Conservation (phyloP, 768 basidiomycete species). For the Tylopilus felleus region DNA sequence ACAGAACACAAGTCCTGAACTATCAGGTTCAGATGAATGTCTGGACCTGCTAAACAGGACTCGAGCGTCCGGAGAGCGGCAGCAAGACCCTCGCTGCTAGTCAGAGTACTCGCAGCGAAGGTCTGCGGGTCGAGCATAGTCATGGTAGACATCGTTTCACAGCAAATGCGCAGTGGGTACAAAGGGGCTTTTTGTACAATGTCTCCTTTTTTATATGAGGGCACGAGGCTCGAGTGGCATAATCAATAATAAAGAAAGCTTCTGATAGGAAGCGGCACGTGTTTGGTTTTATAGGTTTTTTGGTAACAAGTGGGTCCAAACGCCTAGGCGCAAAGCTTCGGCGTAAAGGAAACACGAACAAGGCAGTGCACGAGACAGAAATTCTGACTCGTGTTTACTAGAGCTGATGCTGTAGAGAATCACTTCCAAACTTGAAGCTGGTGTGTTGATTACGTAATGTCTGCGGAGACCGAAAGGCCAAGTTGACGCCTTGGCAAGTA, state of each 20-base stretch:
- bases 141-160: constrained; percentile 5
- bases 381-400: too few species aligned
- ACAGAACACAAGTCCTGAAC: constrained; percentile 27
- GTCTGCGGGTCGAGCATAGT: constrained; percentile 12
- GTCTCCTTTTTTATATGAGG: background rate
- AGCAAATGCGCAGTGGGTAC: background rate
- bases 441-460: background rate
- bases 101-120: constrained; percentile 19
- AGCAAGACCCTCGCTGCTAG: constrained; percentile 17
- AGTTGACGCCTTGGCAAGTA: background rate
- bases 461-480: background rate
- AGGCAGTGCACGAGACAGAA: background rate
- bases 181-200: background rate
- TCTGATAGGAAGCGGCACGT: constrained; percentile 5
- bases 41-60: constrained; percentile 27
- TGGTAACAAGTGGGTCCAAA: background rate
- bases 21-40: constrained; percentile 19
- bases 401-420: too few species aligned
- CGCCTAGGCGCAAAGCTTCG: background rate
- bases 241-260: background rate
- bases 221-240: background rate
- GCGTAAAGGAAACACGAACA: background rate
- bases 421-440: too few species aligned
- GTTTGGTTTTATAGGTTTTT: background rate
- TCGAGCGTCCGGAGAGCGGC: constrained; percentile 14